Base-by-base conservation (phyloP, 208 protist genomes). In the Lotmaria passim region DNA sequence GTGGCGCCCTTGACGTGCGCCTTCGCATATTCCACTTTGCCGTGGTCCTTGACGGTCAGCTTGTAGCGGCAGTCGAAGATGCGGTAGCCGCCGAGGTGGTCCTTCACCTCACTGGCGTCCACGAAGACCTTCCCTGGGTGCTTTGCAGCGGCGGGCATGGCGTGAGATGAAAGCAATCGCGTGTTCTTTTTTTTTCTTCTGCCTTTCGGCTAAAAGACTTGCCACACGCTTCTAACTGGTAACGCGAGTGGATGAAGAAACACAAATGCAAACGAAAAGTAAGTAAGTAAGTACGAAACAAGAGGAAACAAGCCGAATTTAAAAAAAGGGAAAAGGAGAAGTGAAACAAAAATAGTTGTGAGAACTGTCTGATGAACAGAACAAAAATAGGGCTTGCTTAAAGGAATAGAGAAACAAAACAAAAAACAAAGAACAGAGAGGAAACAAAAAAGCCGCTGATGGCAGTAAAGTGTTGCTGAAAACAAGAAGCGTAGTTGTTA, bases 1-100 rank as follows among this genome's bases (percentile, higher is more conserved):
- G 63, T 74, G 12, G 91, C 82, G 26, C 81, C 57, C 23, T 61
- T 65, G 1, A 89, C 36, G 74, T 91, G 87, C 6, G 68, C 75
- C 62, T 85, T 86, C 14, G 58, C 73, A 65, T 81, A 96, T 58
- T 82, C 75, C 12, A 69, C 47, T 8, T 41, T 44, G 30, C 86
- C 81, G 46, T 81, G 69, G 47, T 86, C 66, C 58, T 79, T 73
- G 7, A 78, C 36, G 21, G 43, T 57, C 30, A 93, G 66, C 64
- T 75, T 87, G 81, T 85, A 94, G 53, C 89, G 86, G n/a, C 74
- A 86, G 51, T 96, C 91, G 24, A 96, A 87, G 47, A 95, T 73
- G 23, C 75, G 74, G 63, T 81, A 87, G 7, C 76, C 69, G 26
- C 21, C 58, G 2, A 91, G 53, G 58, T 56, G 33, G 43, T 78